A percentile compares a stretch with the other conserved stretches of the same genome.
Evolutionary conservation across 2,329 filamentous ascomycete genomes (phyloP).

Genomic region (Microascus cirrosus): DNA sequence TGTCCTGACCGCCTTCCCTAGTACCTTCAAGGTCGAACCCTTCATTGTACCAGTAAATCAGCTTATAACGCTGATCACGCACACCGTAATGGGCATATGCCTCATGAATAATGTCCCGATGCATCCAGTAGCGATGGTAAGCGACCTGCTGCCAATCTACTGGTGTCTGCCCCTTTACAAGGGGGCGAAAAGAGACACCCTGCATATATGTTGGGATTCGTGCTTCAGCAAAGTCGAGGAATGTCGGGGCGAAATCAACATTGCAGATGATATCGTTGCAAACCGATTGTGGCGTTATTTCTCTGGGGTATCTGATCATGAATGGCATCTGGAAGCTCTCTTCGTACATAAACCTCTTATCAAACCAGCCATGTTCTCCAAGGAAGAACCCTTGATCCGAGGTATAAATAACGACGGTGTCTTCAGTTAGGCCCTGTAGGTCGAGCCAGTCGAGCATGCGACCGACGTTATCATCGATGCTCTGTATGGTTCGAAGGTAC

Average conservation of each 20-base stretch:
- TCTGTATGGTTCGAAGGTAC: slow-evolving; percentile 39
- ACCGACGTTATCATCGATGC: slow-evolving; percentile 40
- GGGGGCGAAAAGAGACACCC: slow-evolving; percentile 27
- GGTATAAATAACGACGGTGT: slow-evolving; percentile 41
- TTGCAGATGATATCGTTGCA: slow-evolving; percentile 39
- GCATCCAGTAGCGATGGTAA: slow-evolving; percentile 47
- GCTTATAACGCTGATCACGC: slow-evolving; percentile 37
- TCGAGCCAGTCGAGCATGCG: slow-evolving; percentile 35
- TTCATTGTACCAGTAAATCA: slow-evolving; percentile 48
- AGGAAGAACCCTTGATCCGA: slow-evolving; percentile 46
- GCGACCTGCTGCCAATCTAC: slow-evolving; percentile 36
- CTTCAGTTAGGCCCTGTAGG: slow-evolving; percentile 23
- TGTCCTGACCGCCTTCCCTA: slow-evolving; percentile 23
- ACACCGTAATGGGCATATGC: slow-evolving; percentile 41
- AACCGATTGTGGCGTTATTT: slow-evolving; percentile 24
- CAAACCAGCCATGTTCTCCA: slow-evolving; percentile 46
- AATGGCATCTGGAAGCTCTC: slow-evolving; percentile 47
- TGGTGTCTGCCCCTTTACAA: slow-evolving; percentile 25
- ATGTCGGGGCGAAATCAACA: slow-evolving; percentile 41
- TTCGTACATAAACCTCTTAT: slow-evolving; percentile 48
- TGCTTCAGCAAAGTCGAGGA: slow-evolving; percentile 34
- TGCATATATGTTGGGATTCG: slow-evolving; percentile 35
- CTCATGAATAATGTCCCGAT: slow-evolving; percentile 35
- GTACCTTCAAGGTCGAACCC: slow-evolving; percentile 33
- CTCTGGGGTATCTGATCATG: slow-evolving; percentile 30